These are phyloP conservation scores for Rhododendron williamsianum DNA, from an alignment of 148 eudicot species.

Conservation along the genomic window DNA sequence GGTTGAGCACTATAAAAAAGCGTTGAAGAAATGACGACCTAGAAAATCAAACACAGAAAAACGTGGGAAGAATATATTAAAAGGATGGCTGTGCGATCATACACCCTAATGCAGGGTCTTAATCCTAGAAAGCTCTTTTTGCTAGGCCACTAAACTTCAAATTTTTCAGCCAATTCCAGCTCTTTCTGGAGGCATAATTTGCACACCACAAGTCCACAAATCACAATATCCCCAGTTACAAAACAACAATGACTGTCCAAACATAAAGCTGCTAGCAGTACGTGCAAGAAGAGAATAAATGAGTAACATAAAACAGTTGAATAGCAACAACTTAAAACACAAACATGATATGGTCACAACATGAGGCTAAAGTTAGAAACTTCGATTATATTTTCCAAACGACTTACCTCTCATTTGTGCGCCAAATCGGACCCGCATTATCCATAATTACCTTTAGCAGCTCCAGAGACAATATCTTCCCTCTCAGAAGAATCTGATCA, in stretches of 20 bases:
- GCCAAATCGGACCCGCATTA: slow-evolving; percentile 77
- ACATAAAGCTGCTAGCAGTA: neutral
- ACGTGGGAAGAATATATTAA: neutral
- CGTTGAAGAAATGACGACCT: neutral
- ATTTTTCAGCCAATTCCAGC: neutral
- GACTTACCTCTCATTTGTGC: slow-evolving; percentile 76
- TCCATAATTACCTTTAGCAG: slow-evolving; percentile 86
- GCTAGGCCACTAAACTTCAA: neutral
- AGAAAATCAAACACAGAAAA: neutral
- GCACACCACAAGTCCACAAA: neutral
- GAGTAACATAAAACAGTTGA: neutral
- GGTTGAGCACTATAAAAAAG: neutral
- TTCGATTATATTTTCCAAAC: neutral
- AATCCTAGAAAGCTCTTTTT: neutral
- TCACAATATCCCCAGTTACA: neutral
- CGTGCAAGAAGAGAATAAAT: neutral
- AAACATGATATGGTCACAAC: neutral
- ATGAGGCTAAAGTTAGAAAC: neutral
- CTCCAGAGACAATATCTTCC: slow-evolving; percentile 86
- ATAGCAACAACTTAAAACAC: neutral
- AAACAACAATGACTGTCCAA: neutral
- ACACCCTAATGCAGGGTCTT: neutral
- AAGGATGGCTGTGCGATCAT: neutral
- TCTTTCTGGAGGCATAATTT: neutral
- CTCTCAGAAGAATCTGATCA: slow-evolving; percentile 88